Percentiles rank a stretch among this genome's conserved stretches.
Conservation (phyloP, 345 rosid genomes). For the Erucastrum elatum region DNA sequence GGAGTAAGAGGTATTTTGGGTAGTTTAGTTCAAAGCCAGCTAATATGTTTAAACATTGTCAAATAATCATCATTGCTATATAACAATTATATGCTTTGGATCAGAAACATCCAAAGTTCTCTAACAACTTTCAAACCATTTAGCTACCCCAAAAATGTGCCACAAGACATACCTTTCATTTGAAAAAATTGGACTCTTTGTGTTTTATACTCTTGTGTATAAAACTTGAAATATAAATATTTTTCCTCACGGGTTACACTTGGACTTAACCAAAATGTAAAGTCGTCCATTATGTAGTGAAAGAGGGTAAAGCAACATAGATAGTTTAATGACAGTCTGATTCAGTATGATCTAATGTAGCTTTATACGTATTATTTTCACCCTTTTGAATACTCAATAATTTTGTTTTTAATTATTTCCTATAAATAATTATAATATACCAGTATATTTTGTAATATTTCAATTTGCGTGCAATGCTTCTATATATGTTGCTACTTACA, state of each 20-base stretch:
- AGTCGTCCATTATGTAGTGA: not conserved
- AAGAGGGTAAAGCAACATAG: not conserved
- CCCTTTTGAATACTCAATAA: no score
- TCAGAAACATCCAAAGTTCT: constrained; percentile 32
- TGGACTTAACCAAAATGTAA: not conserved
- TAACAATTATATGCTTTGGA: constrained; percentile 5
- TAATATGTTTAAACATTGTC: constrained; percentile 9
- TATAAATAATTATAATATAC: no score
- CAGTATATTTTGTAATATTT: no score
- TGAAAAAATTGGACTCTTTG: not conserved
- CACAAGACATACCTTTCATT: not conserved
- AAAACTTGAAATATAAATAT: not conserved
- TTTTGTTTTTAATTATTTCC: no score
- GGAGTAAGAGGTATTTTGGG: constrained; percentile 9
- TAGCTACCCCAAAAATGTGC: constrained; percentile 1
- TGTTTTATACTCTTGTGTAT: not conserved
- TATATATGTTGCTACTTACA: no score
- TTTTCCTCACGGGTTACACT: not conserved
- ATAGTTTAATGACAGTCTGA: not conserved
- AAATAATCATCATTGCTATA: constrained; percentile 21
- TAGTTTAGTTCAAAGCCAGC: constrained; percentile 14
- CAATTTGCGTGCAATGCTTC: no score
- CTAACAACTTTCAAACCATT: constrained; percentile 12
- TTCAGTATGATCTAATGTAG: not conserved
- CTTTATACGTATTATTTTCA: no score